phyloP scores from a whole-genome alignment of 352 stramenopile genomes.

The Globisporangium lucens region DNA sequence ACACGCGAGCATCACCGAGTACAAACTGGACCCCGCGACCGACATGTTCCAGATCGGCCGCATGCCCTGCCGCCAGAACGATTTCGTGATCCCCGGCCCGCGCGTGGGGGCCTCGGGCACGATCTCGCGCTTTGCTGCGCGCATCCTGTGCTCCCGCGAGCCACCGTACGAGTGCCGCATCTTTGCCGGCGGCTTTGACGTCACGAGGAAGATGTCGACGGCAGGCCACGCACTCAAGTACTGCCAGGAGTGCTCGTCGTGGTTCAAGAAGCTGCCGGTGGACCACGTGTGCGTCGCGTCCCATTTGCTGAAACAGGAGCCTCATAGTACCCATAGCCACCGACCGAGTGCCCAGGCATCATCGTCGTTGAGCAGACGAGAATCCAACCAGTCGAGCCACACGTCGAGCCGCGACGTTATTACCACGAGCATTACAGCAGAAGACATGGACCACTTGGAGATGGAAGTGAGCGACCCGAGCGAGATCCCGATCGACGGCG shows the following conservation, averaged over 20 bases:
- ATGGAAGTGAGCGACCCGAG: constrained; percentile 32
- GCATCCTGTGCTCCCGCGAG: constrained; percentile 58
- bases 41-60: constrained; percentile 86
- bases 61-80: constrained; percentile 71
- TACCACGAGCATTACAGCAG: constrained; percentile 18
- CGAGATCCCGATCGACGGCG: constrained; percentile 52
- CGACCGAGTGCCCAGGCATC: neutral
- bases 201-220: constrained; percentile 43
- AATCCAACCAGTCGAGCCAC: constrained; percentile 13
- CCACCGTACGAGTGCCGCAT: constrained; percentile 64
- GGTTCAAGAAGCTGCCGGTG: constrained; percentile 43
- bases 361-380: neutral
- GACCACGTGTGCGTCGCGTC: constrained; percentile 46
- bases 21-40: constrained; percentile 31
- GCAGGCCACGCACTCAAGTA: constrained; percentile 67
- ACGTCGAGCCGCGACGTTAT: neutral
- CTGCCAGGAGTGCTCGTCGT: constrained; percentile 42
- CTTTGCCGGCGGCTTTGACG: constrained; percentile 72
- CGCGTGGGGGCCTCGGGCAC: constrained; percentile 68
- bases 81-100: constrained; percentile 77
- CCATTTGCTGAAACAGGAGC: constrained; percentile 19
- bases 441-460: constrained; percentile 43
- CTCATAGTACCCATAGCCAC: neutral
- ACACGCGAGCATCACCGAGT: constrained; percentile 63
- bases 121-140: constrained; percentile 68